Evolutionary conservation across 768 basidiomycete species (phyloP), one percentile per base, ranked within the genome.

Genomic region (Amanita thiersii): DNA sequence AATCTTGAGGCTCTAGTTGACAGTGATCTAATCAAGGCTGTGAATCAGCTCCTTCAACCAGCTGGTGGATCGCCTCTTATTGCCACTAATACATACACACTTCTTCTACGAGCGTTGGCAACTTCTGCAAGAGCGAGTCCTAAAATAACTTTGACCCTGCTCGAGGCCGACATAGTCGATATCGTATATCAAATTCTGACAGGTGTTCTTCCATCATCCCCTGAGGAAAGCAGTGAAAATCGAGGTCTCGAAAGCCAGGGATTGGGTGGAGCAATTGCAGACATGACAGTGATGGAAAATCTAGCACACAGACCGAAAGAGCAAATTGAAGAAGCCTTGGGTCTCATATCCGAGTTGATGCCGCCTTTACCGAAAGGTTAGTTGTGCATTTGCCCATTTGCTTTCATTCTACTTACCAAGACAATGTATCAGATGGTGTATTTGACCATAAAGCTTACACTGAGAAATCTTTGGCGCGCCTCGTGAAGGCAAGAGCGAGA

Each of bases 201-300:
- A 0, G 96, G 96, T 14, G 90, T 97, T 17, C 58, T 94, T 2
- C 91, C 94, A 5, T 79, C 90, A 2, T 56, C 73, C 2, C 64
- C 68, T 23, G 64, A 68, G 29, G 61, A 56, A 21, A 72, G 68
- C 19, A 66, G 72, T 45, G 50, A 44, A 33, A 79, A 81, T 45
- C 78, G 84, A 56, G 82, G 75, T 0, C 59, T 50, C 5, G 70
- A 68, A 19, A 81, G 85, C 0, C 88, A 91, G 59, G 88, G 87
- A 8, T 63, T 92, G 1, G 86, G 87, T 20, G 89, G 88, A 33
- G 88, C 90, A 20, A 63, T 93, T 3, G 91, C 89, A 12, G 93
- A 97, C 56, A 92, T 98, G 89, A 85, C 90, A 5, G 90, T 99
- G 19, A 89, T 97, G 81, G 89, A 98, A 63, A 98, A 94, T 58